Base-by-base conservation (phyloP, 306 rosid species). In the Cicer pinnatifidum region DNA sequence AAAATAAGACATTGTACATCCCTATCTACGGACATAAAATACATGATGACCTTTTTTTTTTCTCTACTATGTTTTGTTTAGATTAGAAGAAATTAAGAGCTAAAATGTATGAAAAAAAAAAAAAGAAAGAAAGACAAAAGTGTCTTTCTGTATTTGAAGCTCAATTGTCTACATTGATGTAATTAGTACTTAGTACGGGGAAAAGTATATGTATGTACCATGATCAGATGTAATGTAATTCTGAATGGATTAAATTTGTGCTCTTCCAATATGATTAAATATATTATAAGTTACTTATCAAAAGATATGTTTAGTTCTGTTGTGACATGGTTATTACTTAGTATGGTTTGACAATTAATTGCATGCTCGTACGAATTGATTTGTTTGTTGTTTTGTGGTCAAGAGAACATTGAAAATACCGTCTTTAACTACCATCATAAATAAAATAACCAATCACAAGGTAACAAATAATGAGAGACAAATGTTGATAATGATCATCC, bases 71-170 rank as follows among this genome's bases (percentile, higher is more conserved):
- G 76, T 74, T 74, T 69, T 73, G 81, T 74, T 81, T 50, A 70
- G 72, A 50, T 69, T 65, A 69, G 62, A 64, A 69, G 59, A 65
- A 35, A 28, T 28, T 28, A 28, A 40, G 68, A 83, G 74, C 70
- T 80, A 83, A 79, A 72, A 15, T 59, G 82, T 72, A 72, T 44
- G 82, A 19, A 74, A 47, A 35, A 67, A 82, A 67, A 72, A 20
- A 20, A 1, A 2, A 23, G 4, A 59, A 37, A 45, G 84, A 84
- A 78, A 78, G 83, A 81, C 85, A 84, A 69, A 81, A 84, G 72
- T 53, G 87, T 81, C 85, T 75, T 81, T 81, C 83, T 61, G 46
- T 56, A 77, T 73, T 69, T 44, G 77, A 73, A 69, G 68, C 80
- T 47, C 41, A 10, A 59, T 28, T 57, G 75, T 60, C 80, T 72